Evolutionary conservation across 805 yeast genomes (phyloP).

Genomic region (Hanseniaspora thailandica): DNA sequence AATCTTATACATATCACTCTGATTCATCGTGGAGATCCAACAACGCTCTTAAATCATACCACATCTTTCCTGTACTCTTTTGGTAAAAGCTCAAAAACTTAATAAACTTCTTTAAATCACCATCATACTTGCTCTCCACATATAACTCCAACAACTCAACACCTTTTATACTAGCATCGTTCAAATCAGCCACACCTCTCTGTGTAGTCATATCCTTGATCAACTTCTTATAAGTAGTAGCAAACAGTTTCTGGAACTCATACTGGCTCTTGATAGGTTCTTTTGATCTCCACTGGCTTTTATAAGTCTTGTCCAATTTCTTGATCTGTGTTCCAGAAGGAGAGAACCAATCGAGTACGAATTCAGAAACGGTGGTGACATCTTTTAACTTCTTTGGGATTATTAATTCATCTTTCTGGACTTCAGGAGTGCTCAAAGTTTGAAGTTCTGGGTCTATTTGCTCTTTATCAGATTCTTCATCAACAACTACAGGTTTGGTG

Average conservation of each 20-base stretch:
- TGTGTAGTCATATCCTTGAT: not conserved
- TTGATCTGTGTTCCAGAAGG: not conserved
- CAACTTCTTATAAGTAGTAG: not conserved
- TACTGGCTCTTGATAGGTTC: conserved; percentile 11
- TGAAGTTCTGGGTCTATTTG: conserved; percentile 1
- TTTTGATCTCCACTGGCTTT: conserved; percentile 1
- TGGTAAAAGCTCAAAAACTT: not conserved
- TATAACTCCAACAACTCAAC: conserved; percentile 1
- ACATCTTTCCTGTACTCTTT: not conserved
- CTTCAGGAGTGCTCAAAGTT: not conserved
- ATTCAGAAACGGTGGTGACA: not conserved
- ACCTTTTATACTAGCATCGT: conserved; percentile 1
- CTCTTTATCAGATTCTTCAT: not conserved
- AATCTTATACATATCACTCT: not conserved
- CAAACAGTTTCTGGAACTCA: conserved; percentile 7
- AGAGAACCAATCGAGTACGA: conserved; percentile 13
- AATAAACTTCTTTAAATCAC: conserved; percentile 1
- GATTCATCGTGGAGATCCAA: not conserved
- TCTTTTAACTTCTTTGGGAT: conserved; percentile 1
- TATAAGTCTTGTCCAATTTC: conserved; percentile 6
- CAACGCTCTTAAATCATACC: not conserved
- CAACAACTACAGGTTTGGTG: not conserved
- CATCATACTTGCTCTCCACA: not conserved
- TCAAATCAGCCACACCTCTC: not conserved
- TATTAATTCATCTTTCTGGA: not conserved